These are phyloP conservation scores for Collybiopsis confluens DNA, from an alignment of 768 basidiomycete species.

Conservation along the genomic window DNA sequence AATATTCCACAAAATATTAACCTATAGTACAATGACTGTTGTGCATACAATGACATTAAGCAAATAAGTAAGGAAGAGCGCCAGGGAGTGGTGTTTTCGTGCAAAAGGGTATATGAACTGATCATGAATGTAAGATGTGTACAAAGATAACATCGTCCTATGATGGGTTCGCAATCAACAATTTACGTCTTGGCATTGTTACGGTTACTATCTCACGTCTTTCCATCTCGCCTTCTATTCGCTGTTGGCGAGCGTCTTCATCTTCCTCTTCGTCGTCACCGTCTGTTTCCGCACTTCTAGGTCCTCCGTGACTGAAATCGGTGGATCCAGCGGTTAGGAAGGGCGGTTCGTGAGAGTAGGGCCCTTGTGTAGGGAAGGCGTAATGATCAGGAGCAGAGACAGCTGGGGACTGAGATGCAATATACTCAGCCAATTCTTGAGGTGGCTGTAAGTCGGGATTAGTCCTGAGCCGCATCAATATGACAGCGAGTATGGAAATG, in stretches of 20 bases:
- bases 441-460: slow-evolving; percentile 14
- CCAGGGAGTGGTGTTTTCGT: background rate
- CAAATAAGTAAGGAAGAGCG: background rate
- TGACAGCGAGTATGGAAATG: slow-evolving; percentile 50
- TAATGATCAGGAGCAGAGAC: slow-evolving; percentile 32
- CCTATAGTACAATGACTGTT: slow-evolving; percentile 4
- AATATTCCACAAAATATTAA: slow-evolving; percentile 3
- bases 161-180: slow-evolving; percentile 72
- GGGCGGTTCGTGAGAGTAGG: slow-evolving; percentile 66
- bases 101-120: background rate
- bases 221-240: slow-evolving; percentile 80
- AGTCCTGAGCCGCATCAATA: slow-evolving; percentile 41
- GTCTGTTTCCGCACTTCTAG: slow-evolving; percentile 50
- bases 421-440: slow-evolving; percentile 25
- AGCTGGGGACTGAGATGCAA: slow-evolving; percentile 33
- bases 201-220: slow-evolving; percentile 83
- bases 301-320: slow-evolving; percentile 41
- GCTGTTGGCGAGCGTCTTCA: slow-evolving; percentile 66
- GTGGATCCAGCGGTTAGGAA: slow-evolving; percentile 40
- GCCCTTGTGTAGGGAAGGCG: slow-evolving; percentile 49
- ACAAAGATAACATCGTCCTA: slow-evolving; percentile 11
- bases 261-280: slow-evolving; percentile 70
- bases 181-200: slow-evolving; percentile 66
- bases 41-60: slow-evolving; percentile 9
- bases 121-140: background rate